These are phyloP conservation scores for Epichloe uncinata DNA, from an alignment of 2,329 filamentous ascomycete genomes.

Conservation along the genomic window DNA sequence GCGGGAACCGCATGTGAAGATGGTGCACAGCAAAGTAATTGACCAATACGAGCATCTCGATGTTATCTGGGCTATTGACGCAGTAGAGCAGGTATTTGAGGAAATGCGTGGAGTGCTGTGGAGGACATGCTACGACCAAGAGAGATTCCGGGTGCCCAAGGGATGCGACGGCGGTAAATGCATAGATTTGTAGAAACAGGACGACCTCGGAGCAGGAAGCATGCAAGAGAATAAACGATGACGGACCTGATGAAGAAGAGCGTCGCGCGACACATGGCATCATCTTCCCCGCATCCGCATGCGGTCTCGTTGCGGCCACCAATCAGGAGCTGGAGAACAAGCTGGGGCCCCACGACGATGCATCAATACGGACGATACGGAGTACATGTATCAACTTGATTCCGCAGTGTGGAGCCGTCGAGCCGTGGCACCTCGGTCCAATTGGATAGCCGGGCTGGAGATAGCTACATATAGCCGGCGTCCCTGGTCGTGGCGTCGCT, in stretches of 20 bases:
- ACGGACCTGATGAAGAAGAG: background rate
- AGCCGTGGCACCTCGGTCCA: background rate
- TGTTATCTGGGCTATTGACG: conserved; percentile 89
- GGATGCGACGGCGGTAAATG: conserved; percentile 37
- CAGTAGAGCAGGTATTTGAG: conserved; percentile 65
- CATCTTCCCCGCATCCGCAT: background rate
- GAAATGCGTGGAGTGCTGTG: conserved; percentile 75
- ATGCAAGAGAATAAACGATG: too few species aligned
- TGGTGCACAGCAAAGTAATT: conserved; percentile 74
- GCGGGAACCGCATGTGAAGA: conserved; percentile 64
- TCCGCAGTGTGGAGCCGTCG: background rate
- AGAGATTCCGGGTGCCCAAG: conserved; percentile 47
- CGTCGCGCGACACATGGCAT: background rate
- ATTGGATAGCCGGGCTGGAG: too few species aligned
- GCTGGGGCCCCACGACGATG: background rate
- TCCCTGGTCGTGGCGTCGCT: too few species aligned
- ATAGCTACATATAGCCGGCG: too few species aligned
- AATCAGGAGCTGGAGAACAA: background rate
- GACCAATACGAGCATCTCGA: conserved; percentile 88
- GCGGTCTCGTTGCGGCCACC: background rate
- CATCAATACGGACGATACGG: too few species aligned
- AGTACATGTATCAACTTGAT: too few species aligned
- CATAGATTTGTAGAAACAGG: background rate
- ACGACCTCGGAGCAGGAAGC: too few species aligned
- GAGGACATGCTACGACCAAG: conserved; percentile 51